These are phyloP conservation scores for Aspergillus chevalieri DNA, from an alignment of 2,329 filamentous ascomycete species.

Conservation along the genomic window DNA sequence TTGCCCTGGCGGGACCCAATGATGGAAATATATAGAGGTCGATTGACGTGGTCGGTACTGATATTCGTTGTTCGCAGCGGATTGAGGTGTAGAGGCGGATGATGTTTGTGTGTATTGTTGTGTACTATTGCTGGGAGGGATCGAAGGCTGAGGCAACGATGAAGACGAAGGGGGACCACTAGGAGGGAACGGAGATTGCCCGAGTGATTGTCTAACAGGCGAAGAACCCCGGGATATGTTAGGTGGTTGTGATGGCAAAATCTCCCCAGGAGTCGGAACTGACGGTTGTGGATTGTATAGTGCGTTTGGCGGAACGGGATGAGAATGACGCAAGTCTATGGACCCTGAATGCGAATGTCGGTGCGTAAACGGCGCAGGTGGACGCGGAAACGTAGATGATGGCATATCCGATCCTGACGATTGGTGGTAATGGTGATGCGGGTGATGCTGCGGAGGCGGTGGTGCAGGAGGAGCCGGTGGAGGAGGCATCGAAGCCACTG, in stretches of 20 bases:
- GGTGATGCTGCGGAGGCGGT: conserved; percentile 13
- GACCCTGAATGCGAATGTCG: conserved; percentile 10
- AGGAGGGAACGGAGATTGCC: conserved; percentile 10
- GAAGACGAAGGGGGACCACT: conserved; percentile 11
- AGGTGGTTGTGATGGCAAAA: conserved; percentile 20
- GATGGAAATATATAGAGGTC: conserved; percentile 81
- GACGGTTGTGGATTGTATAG: conserved; percentile 23
- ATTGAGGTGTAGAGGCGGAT: conserved; percentile 45
- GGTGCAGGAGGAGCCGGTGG: conserved; percentile 10
- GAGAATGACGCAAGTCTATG: conserved; percentile 13
- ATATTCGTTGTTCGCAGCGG: conserved; percentile 49
- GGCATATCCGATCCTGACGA: not conserved
- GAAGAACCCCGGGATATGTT: conserved; percentile 9
- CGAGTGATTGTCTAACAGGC: conserved; percentile 8
- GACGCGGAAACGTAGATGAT: not conserved
- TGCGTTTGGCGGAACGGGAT: conserved; percentile 23
- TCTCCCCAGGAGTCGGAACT: conserved; percentile 10
- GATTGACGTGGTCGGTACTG: conserved; percentile 52
- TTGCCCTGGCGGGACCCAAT: conserved; percentile 74
- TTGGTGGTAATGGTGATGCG: conserved; percentile 13
- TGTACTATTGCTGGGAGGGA: conserved; percentile 22
- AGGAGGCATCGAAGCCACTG: not conserved
- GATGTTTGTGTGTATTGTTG: conserved; percentile 26
- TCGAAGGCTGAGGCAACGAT: conserved; percentile 37
- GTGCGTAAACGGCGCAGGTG: conserved; percentile 9